These are phyloP conservation scores for Crepidotus variabilis DNA, from an alignment of 768 basidiomycete species.

Conservation along the genomic window DNA sequence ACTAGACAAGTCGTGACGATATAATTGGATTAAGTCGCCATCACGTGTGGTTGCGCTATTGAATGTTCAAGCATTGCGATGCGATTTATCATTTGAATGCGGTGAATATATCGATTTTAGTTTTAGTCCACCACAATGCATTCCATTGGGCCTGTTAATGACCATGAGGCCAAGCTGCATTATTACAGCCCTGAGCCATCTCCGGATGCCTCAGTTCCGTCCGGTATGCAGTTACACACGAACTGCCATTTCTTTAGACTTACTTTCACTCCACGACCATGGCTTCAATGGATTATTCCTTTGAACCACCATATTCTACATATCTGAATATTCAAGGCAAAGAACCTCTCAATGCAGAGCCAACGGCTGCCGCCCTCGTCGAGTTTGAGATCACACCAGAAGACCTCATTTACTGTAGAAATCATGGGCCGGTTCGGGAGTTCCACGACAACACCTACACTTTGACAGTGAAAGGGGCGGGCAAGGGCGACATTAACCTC, in stretches of 20 bases:
- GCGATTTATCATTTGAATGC: no score
- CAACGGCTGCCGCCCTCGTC: conserved; percentile 48
- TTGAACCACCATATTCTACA: conserved; percentile 47
- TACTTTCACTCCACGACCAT: conserved; percentile 18
- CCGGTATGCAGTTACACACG: conserved; percentile 2
- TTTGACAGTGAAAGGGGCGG: conserved; percentile 33
- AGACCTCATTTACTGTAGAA: conserved; percentile 65
- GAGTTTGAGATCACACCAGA: conserved; percentile 61
- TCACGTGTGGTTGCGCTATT: conserved; percentile 12
- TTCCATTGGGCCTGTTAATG: conserved; percentile 1
- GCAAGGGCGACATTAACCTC: conserved; percentile 27
- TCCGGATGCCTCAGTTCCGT: conserved; percentile 4
- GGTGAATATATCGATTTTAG: not conserved
- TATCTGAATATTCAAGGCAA: conserved; percentile 40
- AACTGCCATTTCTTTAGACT: not conserved
- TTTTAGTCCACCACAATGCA: conserved; percentile 11
- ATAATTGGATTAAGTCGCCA: not conserved
- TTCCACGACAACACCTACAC: conserved; percentile 43
- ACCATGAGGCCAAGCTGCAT: not conserved
- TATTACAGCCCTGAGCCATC: no score
- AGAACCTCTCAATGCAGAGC: conserved; percentile 70
- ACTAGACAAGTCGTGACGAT: not conserved
- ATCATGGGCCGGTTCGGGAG: conserved; percentile 59
- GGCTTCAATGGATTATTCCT: conserved; percentile 37
- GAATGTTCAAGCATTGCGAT: not conserved